Evolutionary conservation across 768 basidiomycete genomes (phyloP), one percentile per base, ranked within the genome.

Genomic region (Kwoniella newhampshirensis): DNA sequence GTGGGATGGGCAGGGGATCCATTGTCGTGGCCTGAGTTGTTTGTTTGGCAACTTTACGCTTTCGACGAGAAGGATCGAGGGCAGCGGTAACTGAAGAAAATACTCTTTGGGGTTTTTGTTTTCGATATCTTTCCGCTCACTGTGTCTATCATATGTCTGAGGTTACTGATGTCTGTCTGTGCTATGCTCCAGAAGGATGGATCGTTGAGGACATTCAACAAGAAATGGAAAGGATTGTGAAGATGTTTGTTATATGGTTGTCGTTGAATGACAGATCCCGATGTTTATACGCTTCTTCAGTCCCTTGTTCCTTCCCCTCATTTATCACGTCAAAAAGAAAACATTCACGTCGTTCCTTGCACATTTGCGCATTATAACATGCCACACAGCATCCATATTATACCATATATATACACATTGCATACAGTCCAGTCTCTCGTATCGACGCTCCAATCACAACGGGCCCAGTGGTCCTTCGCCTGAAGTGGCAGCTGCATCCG

Each of bases 1-100:
- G 63, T 17, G 56, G 54, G 46, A 73, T 73, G 4, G 71, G 68
- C 40, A 26, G 15, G 8, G 60, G 54, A 40, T 59, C 57, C 62
- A 66, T 66, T 8, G 9, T 62, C 32, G 36, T 26, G 18, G 48
- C 27, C 15, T 18, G 18, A 45, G 42, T 11, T 4, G 42, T 20
- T 23, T n/a, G 12, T 18, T 18, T n/a, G 18, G 18, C 42, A 25
- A 23, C 32, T 32, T 32, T 13, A 6, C 32, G 32, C 32, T 32
- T 6, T 32, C 7, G 13, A 13, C 32, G 32, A 13, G 6, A 32
- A n/a, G n/a, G n/a, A n/a, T n/a, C n/a, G n/a, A n/a, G n/a, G n/a
- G n/a, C n/a, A n/a, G n/a, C n/a, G n/a, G n/a, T n/a, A n/a, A n/a
- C n/a, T n/a, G n/a, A n/a, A n/a, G n/a, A n/a, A n/a, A n/a, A n/a